These are phyloP conservation scores for Chaetomium cochliodes DNA, from an alignment of 495 filamentous ascomycete genomes.

Conservation along the genomic window DNA sequence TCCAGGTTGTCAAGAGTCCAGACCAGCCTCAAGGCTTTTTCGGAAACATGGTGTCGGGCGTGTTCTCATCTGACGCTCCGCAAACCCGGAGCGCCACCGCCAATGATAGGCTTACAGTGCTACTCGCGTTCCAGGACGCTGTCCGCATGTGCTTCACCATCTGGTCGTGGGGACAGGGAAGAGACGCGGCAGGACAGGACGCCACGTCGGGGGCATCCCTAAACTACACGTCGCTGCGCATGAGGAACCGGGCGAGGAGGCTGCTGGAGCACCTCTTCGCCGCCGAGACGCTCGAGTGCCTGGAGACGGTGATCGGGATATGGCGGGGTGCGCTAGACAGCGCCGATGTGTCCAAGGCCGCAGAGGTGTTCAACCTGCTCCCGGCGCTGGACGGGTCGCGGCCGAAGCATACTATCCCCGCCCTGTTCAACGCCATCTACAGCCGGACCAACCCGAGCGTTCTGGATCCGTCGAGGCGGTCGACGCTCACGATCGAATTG, in stretches of 20 bases:
- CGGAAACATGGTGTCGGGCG: slow-evolving; percentile 93
- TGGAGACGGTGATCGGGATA: slow-evolving; percentile 83
- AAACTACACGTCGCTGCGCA: slow-evolving; percentile 79
- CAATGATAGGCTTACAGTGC: slow-evolving; percentile 90
- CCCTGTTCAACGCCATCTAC: slow-evolving; percentile 96
- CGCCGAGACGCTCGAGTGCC: slow-evolving; percentile 89
- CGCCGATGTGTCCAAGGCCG: slow-evolving; percentile 39
- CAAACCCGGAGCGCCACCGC: slow-evolving; percentile 74
- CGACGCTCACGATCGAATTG: slow-evolving; percentile 78
- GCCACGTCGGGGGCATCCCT: slow-evolving; percentile 75
- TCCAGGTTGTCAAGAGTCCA: slow-evolving; percentile 66
- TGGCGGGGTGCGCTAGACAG: slow-evolving; percentile 58
- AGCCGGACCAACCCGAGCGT: slow-evolving; percentile 83
- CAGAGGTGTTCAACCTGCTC: slow-evolving; percentile 73
- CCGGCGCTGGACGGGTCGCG: slow-evolving; percentile 89
- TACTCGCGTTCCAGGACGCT: slow-evolving; percentile 95
- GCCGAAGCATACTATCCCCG: slow-evolving; percentile 88
- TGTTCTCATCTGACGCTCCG: slow-evolving; percentile 76
- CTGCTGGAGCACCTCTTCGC: slow-evolving; percentile 90
- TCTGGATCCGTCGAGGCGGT: slow-evolving; percentile 76
- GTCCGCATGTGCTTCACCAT: slow-evolving; percentile 87
- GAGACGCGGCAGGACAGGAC: slow-evolving; percentile 58
- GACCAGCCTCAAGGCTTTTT: slow-evolving; percentile 91
- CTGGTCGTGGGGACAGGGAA: slow-evolving; percentile 85
- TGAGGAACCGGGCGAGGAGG: slow-evolving; percentile 83